phyloP scores from a whole-genome alignment of 768 basidiomycete species.

The Rhodocollybia butyracea region DNA sequence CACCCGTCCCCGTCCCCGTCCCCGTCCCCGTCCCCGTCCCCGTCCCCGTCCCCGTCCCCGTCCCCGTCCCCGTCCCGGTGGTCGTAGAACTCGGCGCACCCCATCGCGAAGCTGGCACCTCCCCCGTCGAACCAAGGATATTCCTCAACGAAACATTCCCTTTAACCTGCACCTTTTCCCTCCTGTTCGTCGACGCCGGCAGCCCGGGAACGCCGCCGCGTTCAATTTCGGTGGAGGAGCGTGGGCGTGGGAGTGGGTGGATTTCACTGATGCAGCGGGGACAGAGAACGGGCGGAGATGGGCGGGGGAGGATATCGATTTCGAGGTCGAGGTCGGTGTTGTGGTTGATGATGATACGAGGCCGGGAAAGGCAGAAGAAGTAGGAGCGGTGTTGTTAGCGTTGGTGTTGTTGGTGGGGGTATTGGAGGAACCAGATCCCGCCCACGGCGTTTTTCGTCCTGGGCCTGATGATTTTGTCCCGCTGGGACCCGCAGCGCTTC shows the following conservation, averaged over 20 bases:
- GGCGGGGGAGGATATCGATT: conserved; percentile 25
- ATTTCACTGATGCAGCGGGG: conserved; percentile 14
- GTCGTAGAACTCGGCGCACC: too few species aligned
- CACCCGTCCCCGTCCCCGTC: too few species aligned
- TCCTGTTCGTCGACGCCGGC: conserved; percentile 40
- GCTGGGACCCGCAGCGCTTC: neutral
- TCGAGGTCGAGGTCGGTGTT: too few species aligned
- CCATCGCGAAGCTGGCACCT: conserved; percentile 41
- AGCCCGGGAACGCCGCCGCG: conserved; percentile 67
- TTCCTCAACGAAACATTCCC: conserved; percentile 68
- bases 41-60: too few species aligned
- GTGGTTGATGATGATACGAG: conserved; percentile 7
- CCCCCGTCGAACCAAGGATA: conserved; percentile 50
- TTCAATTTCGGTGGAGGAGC: conserved; percentile 46
- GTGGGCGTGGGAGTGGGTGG: too few species aligned
- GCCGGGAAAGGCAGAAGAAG: conserved; percentile 8
- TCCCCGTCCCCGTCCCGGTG: too few species aligned
- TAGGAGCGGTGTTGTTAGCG: too few species aligned
- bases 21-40: too few species aligned
- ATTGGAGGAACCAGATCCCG: conserved; percentile 31
- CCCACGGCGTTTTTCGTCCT: conserved; percentile 59
- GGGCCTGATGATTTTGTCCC: neutral
- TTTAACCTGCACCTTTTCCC: conserved; percentile 44
- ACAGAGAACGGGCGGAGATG: conserved; percentile 17
- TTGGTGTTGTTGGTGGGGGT: too few species aligned